A percentile compares a stretch with the other conserved stretches of the same genome.
phyloP scores from a whole-genome alignment of 2,329 filamentous ascomycete genomes.

The Pyricularia pennisetigena region DNA sequence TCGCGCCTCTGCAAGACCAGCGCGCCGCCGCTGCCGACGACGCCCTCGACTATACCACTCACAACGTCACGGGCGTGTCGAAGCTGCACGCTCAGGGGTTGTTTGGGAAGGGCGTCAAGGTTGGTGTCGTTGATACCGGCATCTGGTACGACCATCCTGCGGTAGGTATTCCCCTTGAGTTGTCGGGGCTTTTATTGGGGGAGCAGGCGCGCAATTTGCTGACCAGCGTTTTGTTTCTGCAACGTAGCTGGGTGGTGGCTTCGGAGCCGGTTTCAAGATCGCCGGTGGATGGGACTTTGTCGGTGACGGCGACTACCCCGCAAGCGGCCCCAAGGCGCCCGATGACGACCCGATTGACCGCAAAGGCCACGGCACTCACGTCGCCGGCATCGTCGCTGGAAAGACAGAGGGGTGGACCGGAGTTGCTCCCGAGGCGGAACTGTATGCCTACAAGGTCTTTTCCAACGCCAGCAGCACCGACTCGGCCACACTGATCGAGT shows the following conservation, averaged over 20 bases:
- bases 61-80: slow-evolving; percentile 11
- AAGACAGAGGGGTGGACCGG: slow-evolving; percentile 12
- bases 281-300: slow-evolving; percentile 15
- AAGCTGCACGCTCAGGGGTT: slow-evolving; percentile 10
- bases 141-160: slow-evolving; percentile 11
- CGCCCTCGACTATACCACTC: slow-evolving; percentile 7
- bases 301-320: slow-evolving; percentile 9
- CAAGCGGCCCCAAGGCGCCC: slow-evolving; percentile 5
- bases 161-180: not conserved
- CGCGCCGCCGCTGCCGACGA: not conserved
- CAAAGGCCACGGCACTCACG: slow-evolving; percentile 15
- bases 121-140: slow-evolving; percentile 11
- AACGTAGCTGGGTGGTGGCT: slow-evolving; percentile 17
- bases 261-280: slow-evolving; percentile 14
- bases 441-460: slow-evolving; percentile 16
- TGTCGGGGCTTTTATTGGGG: not conserved
- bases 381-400: slow-evolving; percentile 17
- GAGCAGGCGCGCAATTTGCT: not conserved
- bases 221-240: not conserved
- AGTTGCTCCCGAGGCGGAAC: slow-evolving; percentile 15
- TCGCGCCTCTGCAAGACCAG: not conserved
- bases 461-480: slow-evolving; percentile 6
- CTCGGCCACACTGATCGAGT: slow-evolving; percentile 21
- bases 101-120: slow-evolving; percentile 10
- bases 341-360: slow-evolving; percentile 14